phyloP scores from a whole-genome alignment of 345 rosid species.

The Acer campestre region DNA sequence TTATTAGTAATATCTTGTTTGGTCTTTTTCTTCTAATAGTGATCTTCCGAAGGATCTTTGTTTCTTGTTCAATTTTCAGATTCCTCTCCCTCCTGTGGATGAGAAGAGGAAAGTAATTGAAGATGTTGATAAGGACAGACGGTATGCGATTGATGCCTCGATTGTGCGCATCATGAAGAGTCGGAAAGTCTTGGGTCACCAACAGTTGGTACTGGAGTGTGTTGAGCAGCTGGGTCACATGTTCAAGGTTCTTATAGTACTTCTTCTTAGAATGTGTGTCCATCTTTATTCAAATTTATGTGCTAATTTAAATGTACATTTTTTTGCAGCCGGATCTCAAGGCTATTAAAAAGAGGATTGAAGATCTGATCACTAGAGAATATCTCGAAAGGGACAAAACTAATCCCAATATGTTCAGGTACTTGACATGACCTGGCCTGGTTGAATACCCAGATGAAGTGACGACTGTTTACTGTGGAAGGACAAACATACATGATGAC shows the following conservation, averaged over 20 bases:
- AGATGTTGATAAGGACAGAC: conserved; percentile 72
- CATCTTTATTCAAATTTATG: neutral
- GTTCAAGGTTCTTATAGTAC: conserved; percentile 55
- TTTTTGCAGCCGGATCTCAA: conserved; percentile 76
- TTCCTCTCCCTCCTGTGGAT: conserved; percentile 71
- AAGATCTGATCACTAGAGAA: conserved; percentile 69
- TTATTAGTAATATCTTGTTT: neutral
- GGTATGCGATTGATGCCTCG: conserved; percentile 75
- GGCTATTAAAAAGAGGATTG: conserved; percentile 76
- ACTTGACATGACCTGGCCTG: conserved; percentile 48
- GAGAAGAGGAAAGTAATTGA: conserved; percentile 70
- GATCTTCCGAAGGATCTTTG: neutral
- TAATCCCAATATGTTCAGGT: conserved; percentile 52
- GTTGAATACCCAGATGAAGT: conserved; percentile 16
- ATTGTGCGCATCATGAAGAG: conserved; percentile 83
- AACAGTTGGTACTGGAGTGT: conserved; percentile 57
- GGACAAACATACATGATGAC: conserved; percentile 29
- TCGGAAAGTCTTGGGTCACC: conserved; percentile 60
- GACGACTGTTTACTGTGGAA: conserved; percentile 12
- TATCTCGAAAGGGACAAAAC: conserved; percentile 69
- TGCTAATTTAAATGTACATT: conserved; percentile 4
- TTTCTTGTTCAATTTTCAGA: conserved; percentile 33
- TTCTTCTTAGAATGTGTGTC: neutral
- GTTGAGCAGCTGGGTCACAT: conserved; percentile 69
- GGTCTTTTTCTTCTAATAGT: neutral